These are phyloP conservation scores for Smittium mucronatum DNA, from an alignment of 371 early-diverging fungal species.

Conservation along the genomic window DNA sequence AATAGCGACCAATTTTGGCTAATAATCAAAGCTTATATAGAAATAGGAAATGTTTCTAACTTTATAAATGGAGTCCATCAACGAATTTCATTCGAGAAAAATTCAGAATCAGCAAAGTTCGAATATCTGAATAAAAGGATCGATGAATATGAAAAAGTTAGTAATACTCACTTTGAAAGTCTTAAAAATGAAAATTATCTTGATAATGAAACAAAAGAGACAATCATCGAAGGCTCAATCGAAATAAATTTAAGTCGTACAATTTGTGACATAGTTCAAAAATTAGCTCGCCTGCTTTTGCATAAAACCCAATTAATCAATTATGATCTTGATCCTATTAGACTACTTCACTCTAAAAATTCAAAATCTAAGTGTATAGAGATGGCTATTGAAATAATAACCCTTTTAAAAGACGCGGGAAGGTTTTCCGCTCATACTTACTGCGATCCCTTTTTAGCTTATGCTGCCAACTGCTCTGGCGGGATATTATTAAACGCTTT, in stretches of 20 bases:
- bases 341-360: neutral
- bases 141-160: neutral
- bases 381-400: neutral
- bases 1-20: neutral
- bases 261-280: neutral
- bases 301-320: neutral
- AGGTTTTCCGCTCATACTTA: neutral
- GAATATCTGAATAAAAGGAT: neutral
- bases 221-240: too few relatives aligned
- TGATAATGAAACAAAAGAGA: neutral
- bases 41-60: neutral
- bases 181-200: neutral
- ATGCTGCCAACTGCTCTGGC: neutral
- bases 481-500: neutral
- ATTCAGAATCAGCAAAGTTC: neutral
- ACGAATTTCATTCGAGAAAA: neutral
- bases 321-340: neutral
- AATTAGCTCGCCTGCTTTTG: neutral
- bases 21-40: neutral
- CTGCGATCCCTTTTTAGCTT: neutral
- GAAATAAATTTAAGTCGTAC: neutral
- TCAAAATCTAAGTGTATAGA: neutral
- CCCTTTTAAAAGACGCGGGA: neutral
- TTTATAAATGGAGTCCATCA: neutral
- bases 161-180: neutral